Conservation (phyloP, 192 early-diverging fungal genomes). For the Coemansia sp. region DNA sequence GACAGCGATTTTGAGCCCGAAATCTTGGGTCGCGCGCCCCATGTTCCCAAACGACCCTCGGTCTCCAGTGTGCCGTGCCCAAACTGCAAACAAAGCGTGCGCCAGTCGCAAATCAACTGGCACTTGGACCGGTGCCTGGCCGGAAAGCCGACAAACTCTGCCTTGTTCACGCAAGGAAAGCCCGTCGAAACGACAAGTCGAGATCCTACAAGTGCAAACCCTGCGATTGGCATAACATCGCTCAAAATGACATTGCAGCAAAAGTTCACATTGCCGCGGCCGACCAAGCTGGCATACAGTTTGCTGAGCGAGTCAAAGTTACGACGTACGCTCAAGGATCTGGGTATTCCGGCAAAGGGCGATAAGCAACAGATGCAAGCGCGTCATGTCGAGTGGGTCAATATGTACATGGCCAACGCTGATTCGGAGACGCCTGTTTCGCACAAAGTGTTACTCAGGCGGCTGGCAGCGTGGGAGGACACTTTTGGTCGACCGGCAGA, state of each 20-base stretch:
- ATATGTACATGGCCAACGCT: constrained; percentile 53
- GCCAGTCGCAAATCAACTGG: constrained; percentile 37
- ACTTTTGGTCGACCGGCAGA: constrained; percentile 17
- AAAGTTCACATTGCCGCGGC: constrained; percentile 29
- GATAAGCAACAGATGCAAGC: constrained; percentile 50
- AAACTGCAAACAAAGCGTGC: constrained; percentile 35
- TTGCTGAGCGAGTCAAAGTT: constrained; percentile 49
- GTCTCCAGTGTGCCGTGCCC: constrained; percentile 28
- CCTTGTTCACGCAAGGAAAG: background rate
- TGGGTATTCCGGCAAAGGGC: constrained; percentile 48
- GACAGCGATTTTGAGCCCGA: constrained; percentile 39
- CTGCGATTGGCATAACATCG: background rate
- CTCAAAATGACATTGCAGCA: background rate
- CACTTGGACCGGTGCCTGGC: constrained; percentile 49
- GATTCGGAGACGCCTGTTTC: constrained; percentile 40
- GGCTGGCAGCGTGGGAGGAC: constrained; percentile 38
- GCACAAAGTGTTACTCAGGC: constrained; percentile 26
- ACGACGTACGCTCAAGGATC: constrained; percentile 42
- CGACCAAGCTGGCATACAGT: constrained; percentile 53
- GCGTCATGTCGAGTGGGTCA: constrained; percentile 52
- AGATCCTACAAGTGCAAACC: too few relatives aligned
- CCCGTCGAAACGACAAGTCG: background rate
- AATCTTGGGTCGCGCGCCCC: background rate
- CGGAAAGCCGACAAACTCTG: constrained; percentile 5
- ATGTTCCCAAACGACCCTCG: background rate